phyloP scores from a whole-genome alignment of 768 basidiomycete genomes.

The Xerocomellus amylosporus region DNA sequence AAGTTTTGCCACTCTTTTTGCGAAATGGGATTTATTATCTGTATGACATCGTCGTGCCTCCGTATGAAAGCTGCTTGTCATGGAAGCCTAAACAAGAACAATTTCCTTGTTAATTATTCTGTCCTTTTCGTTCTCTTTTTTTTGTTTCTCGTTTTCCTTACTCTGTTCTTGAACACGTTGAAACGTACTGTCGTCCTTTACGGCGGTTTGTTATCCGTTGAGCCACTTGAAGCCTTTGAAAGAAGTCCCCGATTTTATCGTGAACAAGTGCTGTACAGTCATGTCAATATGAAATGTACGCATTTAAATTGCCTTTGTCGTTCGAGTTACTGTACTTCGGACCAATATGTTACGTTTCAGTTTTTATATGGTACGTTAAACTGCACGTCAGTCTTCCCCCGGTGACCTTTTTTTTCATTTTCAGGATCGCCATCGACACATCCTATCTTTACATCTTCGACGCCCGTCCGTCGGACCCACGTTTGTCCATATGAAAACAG shows the following conservation, averaged over 20 bases:
- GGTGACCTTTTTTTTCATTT: neutral
- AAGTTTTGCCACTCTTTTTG: conserved; percentile 1
- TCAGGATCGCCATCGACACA: neutral
- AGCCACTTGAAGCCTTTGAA: too few species aligned
- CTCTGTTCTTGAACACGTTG: neutral
- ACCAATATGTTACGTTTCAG: neutral
- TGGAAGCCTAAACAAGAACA: neutral
- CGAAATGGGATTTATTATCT: conserved; percentile 8
- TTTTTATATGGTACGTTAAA: neutral
- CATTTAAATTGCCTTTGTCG: too few species aligned
- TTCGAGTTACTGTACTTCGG: too few species aligned
- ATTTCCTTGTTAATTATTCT: neutral
- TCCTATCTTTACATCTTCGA: too few species aligned
- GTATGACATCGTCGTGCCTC: neutral
- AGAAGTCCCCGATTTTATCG: too few species aligned
- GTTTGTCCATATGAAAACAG: conserved; percentile 5
- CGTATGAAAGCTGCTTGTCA: neutral
- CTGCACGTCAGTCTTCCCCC: neutral
- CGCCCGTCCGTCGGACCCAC: neutral
- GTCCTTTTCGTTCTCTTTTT: neutral
- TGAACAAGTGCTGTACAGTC: too few species aligned
- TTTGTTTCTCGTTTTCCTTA: too few species aligned
- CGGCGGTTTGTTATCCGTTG: too few species aligned
- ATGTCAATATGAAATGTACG: neutral
- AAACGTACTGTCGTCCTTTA: neutral